These are phyloP conservation scores for Ophiostoma sp. DNA, from an alignment of 2,329 filamentous ascomycete species.

Conservation along the genomic window DNA sequence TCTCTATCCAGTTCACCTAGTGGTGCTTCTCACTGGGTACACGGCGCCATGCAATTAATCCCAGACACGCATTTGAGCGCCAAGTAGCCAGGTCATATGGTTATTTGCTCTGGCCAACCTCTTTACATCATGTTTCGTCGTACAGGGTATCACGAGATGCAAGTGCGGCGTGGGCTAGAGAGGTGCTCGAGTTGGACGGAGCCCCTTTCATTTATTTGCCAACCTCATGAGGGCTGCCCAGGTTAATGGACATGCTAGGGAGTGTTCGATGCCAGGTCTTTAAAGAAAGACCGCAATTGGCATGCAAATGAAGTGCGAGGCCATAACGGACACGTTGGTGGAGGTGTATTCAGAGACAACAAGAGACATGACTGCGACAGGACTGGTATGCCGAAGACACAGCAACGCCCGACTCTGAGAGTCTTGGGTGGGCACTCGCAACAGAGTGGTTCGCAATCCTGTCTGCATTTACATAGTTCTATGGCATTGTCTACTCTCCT, in stretches of 20 bases:
- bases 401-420: neutral
- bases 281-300: neutral
- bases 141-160: constrained; percentile 12
- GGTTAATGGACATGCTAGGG: neutral
- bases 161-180: neutral
- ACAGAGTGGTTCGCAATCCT: neutral
- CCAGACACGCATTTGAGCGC: neutral
- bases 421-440: no score
- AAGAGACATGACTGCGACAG: neutral
- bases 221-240: no score
- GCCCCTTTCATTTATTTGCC: neutral
- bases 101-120: neutral
- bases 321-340: neutral
- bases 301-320: neutral
- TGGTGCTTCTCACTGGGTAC: neutral
- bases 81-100: neutral
- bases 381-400: neutral
- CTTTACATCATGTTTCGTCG: neutral
- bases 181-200: neutral
- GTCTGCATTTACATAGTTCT: neutral
- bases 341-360: neutral
- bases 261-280: neutral
- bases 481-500: neutral
- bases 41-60: neutral
- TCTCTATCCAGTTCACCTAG: neutral